Evolutionary conservation across 1,284 basidiomycete species (phyloP), one percentile per base, ranked within the genome.

Genomic region (Leccinum subspadiceum): DNA sequence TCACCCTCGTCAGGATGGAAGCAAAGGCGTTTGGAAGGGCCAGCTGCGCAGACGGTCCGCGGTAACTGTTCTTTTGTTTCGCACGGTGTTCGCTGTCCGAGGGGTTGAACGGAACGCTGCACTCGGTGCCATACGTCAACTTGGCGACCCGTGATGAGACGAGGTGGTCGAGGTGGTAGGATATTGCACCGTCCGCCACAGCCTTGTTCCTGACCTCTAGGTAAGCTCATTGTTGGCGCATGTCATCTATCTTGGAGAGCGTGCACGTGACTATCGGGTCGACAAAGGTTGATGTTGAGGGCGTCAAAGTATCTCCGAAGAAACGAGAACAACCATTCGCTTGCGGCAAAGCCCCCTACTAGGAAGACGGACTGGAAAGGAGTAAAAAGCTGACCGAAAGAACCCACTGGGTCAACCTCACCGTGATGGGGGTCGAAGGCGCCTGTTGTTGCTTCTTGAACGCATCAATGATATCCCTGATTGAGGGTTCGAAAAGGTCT

Each of bases 101-200:
- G 1, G 64, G 26, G 24, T 77, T 67, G 33, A 70, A 84, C 0
- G 59, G 58, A 1, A 68, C 53, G 12, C 54, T 62, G 53, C 72
- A 73, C 6, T 71, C 65, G 0, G 71, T 70, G 2, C 83, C 83
- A 56, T 83, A 83, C 0, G 78, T 76, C 33, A 73, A 65, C 64
- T 73, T 79, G 1, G 83, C 72, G 13, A 83, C 74, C 12, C 83
- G 71, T 0, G 76, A 75, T 7, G 78, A 73, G 9, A 85, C 82
- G 17, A 75, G 76, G 58, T 78, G 81, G 61, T 85, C 79, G 31
- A 84, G 60, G 58, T 79, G 80, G 63, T 78, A 84, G 0, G 80
- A 83, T 20, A 84, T 73, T 0, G 80, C 82, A 3, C 84, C 83
- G 50, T 84, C 80, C 0, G 83, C 78, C 1, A 84, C 84, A 1